Evolutionary conservation across 2,329 filamentous ascomycete species (phyloP), one percentile per base, ranked within the genome.

Genomic region (Fulvia fulva): DNA sequence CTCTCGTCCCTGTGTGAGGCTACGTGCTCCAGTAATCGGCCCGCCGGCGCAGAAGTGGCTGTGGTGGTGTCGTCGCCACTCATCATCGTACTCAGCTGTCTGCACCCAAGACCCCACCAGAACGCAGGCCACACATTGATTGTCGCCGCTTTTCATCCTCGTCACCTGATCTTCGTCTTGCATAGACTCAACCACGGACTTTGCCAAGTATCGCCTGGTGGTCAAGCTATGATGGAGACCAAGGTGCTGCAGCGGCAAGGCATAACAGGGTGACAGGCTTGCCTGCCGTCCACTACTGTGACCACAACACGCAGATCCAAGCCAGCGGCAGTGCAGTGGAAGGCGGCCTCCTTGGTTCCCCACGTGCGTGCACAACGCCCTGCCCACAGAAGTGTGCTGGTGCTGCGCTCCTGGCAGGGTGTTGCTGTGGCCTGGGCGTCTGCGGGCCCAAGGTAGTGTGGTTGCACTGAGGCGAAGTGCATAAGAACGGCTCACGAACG

Each of bases 161-260:
- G 53, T 63, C 55, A 59, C 58, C 51, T 60, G 55, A 63, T 58
- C 52, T 30, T 34, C 60, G 44, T 28, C 49, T 22, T 52, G 56
- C 59, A 59, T 58, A 34, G 21, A 34, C 51, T 46, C 14, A 2
- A 19, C 37, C 37, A 41, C 37, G 16, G 37, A n/a, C 14, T 19
- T 7, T 19, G 37, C 37, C 37, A 41, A n/a, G 14, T 41, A 41
- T n/a, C 37, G 37, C 37, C 16, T 41, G 37, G 37, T 19, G 37
- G n/a, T 8, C 14, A n/a, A 19, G 37, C 37, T 41, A 19, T 41
- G 3, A 19, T 41, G 3, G 14, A 41, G 37, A 41, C 14, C 37
- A 41, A n/a, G 37, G 37, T 41, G 16, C 5, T n/a, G 37, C 37
- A 19, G 37, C 37, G 37, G 37, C 37, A 19, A 41, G 37, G 37